Evolutionary conservation across 441 rosid genomes (phyloP), one percentile per base, ranked within the genome.

Genomic region (Theobroma grandiflorum): DNA sequence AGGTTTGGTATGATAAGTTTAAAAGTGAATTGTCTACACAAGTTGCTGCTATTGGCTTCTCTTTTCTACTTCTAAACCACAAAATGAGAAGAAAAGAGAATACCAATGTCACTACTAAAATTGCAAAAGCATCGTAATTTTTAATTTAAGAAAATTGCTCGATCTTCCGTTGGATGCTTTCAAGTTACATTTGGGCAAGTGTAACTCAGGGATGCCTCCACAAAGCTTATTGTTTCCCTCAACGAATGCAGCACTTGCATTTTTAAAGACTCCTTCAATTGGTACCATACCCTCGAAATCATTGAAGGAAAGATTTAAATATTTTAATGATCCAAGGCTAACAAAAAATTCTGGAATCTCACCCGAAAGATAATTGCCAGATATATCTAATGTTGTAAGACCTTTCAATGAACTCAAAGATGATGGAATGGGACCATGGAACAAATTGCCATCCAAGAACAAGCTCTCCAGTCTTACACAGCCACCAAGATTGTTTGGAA

Each of bases 271-370:
- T 8, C 87, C 85, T 26, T 11, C 42, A 3, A 8, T 49, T 33
- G 85, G 84, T 10, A 83, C 52, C 15, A 18, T 33, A 5, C 86
- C 88, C 16, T 58, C 71, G 0, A 86, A 78, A 40, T 81, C 33
- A 52, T 86, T 86, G 33, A 9, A 82, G 10, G 89, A 82, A 0
- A 86, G 62, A 63, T 82, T 75, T 43, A 86, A 15, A 62, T 49
- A 22, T 1, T 7, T 12, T 37, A 45, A 8, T 0, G 20, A 16
- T 31, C 2, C 4, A 3, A 35, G 75, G 18, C 9, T 18, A n/a
- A 6, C 8, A 22, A 85, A 1, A 31, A 42, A 83, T 3, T 33
- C 11, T 2, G 85, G 83, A 37, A 87, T 77, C 8, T 9, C 4
- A 0, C 88, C 87, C 0, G 78, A 72, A 10, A 88, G 15, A 22